Evolutionary conservation across 805 yeast species (phyloP), one percentile per base, ranked within the genome.

Genomic region (Wickerhamomyces chaumierensis): DNA sequence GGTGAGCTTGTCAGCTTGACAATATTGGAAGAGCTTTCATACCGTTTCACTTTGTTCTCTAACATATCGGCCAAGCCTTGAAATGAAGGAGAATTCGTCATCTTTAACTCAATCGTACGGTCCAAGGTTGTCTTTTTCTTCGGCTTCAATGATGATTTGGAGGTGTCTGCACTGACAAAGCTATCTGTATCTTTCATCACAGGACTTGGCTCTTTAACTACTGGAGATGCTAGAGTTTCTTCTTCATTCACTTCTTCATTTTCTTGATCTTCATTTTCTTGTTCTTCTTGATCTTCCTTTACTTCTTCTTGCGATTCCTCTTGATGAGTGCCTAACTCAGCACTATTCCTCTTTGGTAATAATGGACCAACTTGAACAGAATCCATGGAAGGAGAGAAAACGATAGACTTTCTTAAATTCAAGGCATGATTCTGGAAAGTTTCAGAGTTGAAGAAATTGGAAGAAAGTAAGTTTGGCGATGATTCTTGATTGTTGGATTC

Each of bases 21-120:
- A 20, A 23, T 35, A 20, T 18, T 31, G 18, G 28, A 21, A 18
- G 17, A 17, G 11, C 18, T 15, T 17, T n/a, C 21, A 25, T 17
- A 49, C 16, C 42, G 48, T 23, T 52, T 56, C 5, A 60, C 52
- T 33, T 62, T 64, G 38, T 59, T 62, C 39, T 59, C 63, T 31
- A 66, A 48, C 19, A 65, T 56, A 29, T 58, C 57, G 2, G 68
- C 67, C n/a, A 66, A 42, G 0, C 68, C 69, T 41, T 66, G 59
- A 29, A 66, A 49, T 0, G 69, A 63, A 3, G 71, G 71, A 2
- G 69, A 65, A 18, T 65, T 55, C 3, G 67, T 61, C 59, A 65
- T 62, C 31, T 59, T 58, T 16, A 58, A 34, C 35, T 39, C 39
- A 14, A 43, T 39, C 27, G 38, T 37, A 34, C 34, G 37, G 15